Evolutionary conservation across 228 moss, liverwort and hornwort species (phyloP).

Genomic region (Sphagnum fallax): DNA sequence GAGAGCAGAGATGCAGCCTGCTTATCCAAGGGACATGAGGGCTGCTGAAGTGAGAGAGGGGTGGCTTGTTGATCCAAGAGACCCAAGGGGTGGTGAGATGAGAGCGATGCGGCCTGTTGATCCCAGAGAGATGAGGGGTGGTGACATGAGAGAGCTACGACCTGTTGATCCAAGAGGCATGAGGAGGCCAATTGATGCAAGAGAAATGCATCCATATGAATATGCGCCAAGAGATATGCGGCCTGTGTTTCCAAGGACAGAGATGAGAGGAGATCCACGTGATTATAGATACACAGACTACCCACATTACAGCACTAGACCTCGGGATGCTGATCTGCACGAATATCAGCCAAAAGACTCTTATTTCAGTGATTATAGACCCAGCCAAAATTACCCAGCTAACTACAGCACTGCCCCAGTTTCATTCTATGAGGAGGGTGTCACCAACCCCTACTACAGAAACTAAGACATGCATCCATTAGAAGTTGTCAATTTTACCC

Average conservation of each 20-base stretch:
- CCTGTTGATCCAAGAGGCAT: no score
- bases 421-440: constrained; percentile 37
- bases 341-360: constrained; percentile 45
- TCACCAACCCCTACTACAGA: constrained; percentile 59
- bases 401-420: constrained; percentile 20
- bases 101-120: neutral
- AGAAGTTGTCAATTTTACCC: no score
- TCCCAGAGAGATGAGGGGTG: no score
- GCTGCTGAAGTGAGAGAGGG: no score
- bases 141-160: no score
- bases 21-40: no score
- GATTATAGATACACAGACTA: constrained; percentile 1
- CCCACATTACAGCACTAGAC: no score
- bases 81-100: neutral
- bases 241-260: no score
- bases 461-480: constrained; percentile 17
- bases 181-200: no score
- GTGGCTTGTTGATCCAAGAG: neutral
- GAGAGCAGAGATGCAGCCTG: neutral
- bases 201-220: no score
- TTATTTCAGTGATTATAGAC: constrained; percentile 49
- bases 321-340: no score
- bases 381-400: constrained; percentile 50
- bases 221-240: no score
- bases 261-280: constrained; percentile 5